Conservation (phyloP, 2,329 filamentous ascomycete genomes). For the Cladosporium austrohemisphaericum region DNA sequence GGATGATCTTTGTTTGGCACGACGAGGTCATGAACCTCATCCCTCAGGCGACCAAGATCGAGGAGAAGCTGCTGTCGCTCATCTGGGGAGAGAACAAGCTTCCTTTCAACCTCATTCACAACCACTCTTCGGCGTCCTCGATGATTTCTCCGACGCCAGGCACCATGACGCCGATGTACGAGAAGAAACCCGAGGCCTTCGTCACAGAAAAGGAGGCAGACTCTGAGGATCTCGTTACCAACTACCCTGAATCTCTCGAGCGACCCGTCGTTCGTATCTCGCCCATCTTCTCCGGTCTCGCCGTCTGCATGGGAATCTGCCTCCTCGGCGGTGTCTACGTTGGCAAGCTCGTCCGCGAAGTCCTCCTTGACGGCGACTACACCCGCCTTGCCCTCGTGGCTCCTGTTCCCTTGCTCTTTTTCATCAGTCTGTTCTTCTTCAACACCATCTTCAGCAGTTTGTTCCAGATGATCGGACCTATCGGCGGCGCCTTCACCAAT, state of each 20-base stretch:
- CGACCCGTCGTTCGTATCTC: conserved; percentile 4
- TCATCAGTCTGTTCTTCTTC: conserved; percentile 51
- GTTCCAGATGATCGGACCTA: conserved; percentile 39
- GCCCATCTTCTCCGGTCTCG: conserved; percentile 49
- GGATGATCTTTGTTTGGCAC: conserved; percentile 10
- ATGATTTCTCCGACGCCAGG: conserved; percentile 5
- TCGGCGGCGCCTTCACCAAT: conserved; percentile 50
- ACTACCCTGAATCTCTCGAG: conserved; percentile 3
- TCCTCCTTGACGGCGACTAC: conserved; percentile 50
- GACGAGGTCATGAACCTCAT: conserved; percentile 5
- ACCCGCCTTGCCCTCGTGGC: conserved; percentile 50
- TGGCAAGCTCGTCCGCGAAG: conserved; percentile 49
- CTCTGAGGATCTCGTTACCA: background rate
- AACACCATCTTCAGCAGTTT: conserved; percentile 37
- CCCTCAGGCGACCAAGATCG: conserved; percentile 2
- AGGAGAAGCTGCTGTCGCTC: conserved; percentile 6
- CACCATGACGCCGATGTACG: background rate
- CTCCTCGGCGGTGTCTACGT: conserved; percentile 54
- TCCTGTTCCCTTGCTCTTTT: conserved; percentile 51
- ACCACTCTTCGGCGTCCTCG: too few species aligned
- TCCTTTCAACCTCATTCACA: conserved; percentile 3
- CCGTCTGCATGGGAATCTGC: conserved; percentile 48
- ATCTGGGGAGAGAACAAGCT: conserved; percentile 4
- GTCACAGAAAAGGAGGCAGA: background rate
- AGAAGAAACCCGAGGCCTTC: background rate